phyloP scores from a whole-genome alignment of 176 grass and related monocot species.

The Dendrocalamus sinicus region DNA sequence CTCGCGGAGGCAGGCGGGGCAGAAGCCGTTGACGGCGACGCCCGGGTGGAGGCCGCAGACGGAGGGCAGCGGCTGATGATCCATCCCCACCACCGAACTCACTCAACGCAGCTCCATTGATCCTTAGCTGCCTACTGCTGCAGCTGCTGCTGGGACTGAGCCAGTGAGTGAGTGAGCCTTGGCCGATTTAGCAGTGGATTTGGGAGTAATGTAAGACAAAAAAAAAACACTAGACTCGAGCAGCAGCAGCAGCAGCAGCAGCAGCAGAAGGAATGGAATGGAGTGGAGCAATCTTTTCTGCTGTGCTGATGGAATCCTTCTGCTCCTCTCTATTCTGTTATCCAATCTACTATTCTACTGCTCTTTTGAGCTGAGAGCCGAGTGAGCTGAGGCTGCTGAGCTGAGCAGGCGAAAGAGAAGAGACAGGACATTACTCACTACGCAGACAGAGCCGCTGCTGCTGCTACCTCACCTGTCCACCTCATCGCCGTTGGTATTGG shows the following conservation, averaged over 20 bases:
- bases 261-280: neutral
- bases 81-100: neutral
- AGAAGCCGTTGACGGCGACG: constrained; percentile 78
- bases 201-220: constrained; percentile 17
- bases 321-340: neutral
- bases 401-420: constrained; percentile 29
- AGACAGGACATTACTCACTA: neutral
- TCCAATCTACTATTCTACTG: neutral
- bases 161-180: neutral
- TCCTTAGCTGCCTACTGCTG: neutral
- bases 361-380: neutral
- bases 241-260: neutral
- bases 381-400: neutral
- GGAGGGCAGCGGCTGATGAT: constrained; percentile 35
- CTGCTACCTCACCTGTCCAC: neutral
- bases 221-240: neutral
- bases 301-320: too few relatives aligned
- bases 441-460: neutral
- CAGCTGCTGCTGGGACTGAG: neutral
- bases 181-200: neutral
- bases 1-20: constrained; percentile 88
- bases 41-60: constrained; percentile 77
- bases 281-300: neutral
- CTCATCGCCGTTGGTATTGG: neutral
- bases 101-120: neutral